Percentiles rank a stretch among this genome's conserved stretches.
phyloP scores from a whole-genome alignment of 305 asterid species.

The Rubia peregrina region DNA sequence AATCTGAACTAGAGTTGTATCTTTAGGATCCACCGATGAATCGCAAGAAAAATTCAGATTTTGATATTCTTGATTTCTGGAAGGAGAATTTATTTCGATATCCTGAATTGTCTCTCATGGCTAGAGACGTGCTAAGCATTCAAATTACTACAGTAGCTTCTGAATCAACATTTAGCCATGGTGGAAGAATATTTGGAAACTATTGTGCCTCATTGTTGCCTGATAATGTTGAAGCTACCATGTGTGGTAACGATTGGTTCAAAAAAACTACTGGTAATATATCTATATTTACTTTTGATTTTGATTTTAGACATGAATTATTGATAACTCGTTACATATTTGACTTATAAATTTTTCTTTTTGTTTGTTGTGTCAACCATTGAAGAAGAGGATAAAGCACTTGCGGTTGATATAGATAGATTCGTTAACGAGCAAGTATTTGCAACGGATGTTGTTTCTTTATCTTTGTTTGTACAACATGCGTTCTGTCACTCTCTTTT shows the following conservation, averaged over 20 bases:
- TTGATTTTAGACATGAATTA: not conserved
- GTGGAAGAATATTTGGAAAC: not conserved
- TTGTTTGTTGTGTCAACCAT: not conserved
- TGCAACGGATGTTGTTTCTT: not conserved
- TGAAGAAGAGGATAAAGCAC: not conserved
- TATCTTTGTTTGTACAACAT: not conserved
- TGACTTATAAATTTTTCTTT: not conserved
- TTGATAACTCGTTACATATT: not conserved
- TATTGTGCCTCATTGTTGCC: not conserved
- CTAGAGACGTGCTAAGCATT: not conserved
- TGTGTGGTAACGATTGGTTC: not conserved
- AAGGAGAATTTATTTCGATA: not conserved
- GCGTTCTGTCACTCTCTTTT: too few species aligned
- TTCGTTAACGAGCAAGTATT: not conserved
- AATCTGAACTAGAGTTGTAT: not conserved
- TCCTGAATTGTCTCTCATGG: not conserved
- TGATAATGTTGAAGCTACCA: not conserved
- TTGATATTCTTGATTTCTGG: not conserved
- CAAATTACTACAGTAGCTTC: not conserved
- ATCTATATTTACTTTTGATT: not conserved
- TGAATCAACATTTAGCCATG: not conserved
- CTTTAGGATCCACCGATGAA: not conserved
- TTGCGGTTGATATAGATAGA: not conserved
- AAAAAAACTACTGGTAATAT: not conserved
- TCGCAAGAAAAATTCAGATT: not conserved